These are phyloP conservation scores for Leccinum angustisporum DNA, from an alignment of 1,284 basidiomycete species.

Conservation along the genomic window DNA sequence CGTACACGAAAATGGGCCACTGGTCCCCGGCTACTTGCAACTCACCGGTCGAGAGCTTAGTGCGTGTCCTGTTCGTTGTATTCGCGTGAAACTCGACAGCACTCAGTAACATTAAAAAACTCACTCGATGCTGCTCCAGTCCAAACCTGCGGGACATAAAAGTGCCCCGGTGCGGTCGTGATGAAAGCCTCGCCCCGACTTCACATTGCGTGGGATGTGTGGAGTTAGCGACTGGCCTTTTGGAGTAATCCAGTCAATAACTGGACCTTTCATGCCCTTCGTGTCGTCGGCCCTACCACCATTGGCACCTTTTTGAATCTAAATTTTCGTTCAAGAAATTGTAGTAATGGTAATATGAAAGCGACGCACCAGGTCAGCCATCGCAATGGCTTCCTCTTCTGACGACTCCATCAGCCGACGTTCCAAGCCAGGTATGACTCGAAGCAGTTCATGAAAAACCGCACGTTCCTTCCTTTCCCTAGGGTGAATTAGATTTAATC, in stretches of 20 bases:
- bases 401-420: background rate
- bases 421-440: background rate
- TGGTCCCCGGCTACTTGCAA: background rate
- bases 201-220: background rate
- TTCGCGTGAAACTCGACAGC: background rate
- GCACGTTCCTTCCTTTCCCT: background rate
- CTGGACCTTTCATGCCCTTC: background rate
- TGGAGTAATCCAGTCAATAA: background rate
- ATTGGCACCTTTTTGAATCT: background rate
- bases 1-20: background rate
- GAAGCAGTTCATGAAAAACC: background rate
- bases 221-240: background rate
- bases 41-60: background rate
- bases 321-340: background rate
- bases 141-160: background rate
- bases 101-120: too few relatives aligned
- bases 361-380: background rate
- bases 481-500: too few relatives aligned
- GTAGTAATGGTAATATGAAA: too few relatives aligned
- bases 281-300: background rate
- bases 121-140: too few relatives aligned
- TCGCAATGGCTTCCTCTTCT: background rate
- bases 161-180: background rate
- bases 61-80: background rate
- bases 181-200: background rate